Evolutionary conservation across 305 asterid genomes (phyloP), one percentile per base, ranked within the genome.

Genomic region (Fraxinus platypoda): DNA sequence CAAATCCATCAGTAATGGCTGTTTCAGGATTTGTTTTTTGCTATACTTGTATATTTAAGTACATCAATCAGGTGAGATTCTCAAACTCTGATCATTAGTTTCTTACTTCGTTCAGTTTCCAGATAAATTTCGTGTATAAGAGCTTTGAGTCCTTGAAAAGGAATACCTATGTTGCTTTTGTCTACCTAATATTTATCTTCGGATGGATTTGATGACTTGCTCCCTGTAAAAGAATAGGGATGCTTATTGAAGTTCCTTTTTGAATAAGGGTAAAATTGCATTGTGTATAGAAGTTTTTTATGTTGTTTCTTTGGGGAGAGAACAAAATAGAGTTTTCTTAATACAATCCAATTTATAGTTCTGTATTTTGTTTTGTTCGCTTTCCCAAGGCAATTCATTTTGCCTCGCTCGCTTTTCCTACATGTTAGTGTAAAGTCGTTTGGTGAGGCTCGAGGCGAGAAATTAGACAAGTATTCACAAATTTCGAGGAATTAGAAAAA

Each of bases 21-120:
- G 93, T 90, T 83, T 94, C 99, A 28, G 99, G 99, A 89, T 91
- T 91, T 83, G 99, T 96, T 83, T 96, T 96, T 88, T 96, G 99
- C 93, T 96, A 96, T 82, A 91, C 99, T 80, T 96, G 99, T 82
- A 80, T 96, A 87, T 96, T 94, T 82, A 94, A 93, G 88, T 96
- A 96, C 83, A 93, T 93, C 76, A 92, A 82, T 86, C 98, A 96
- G 98, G 99, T 94, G 77, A 89, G 91, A 73, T 72, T 82, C 59
- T 75, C 73, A 62, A 86, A 12, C 76, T 84, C 41, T 52, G 78
- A 52, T 28, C 43, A 34, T 72, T 54, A 15, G 37, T 74, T 23
- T 71, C 33, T 23, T 30, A 17, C 68, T 81, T 41, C 12, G 21
- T 37, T 59, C 13, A 2, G 38, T 74, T 62, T 75, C 35, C 31